Evolutionary conservation across 2,329 filamentous ascomycete genomes (phyloP).

Genomic region (Didymella sp.): DNA sequence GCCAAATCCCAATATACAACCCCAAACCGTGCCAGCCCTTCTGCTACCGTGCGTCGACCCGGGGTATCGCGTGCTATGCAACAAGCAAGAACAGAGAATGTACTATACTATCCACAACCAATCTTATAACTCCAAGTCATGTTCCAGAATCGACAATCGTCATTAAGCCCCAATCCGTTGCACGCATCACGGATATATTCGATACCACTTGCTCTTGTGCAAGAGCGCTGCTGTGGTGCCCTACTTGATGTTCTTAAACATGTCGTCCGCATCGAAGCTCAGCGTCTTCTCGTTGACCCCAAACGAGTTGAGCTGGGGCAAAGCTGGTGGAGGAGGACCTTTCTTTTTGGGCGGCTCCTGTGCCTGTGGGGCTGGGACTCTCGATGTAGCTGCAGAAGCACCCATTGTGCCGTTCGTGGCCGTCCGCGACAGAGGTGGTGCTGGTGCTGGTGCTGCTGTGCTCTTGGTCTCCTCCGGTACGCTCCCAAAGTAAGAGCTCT

Average conservation of each 20-base stretch:
- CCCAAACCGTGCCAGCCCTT: constrained; percentile 26
- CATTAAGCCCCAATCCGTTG: constrained; percentile 42
- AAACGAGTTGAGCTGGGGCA: constrained; percentile 49
- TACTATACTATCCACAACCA: constrained; percentile 24
- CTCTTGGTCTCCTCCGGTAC: constrained; percentile 45
- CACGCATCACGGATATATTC: constrained; percentile 36
- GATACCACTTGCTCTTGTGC: neutral
- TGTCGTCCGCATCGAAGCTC: constrained; percentile 46
- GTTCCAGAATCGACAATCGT: constrained; percentile 37
- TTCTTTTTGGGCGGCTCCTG: constrained; percentile 34
- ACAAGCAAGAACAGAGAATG: constrained; percentile 43
- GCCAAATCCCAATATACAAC: constrained; percentile 20
- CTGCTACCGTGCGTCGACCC: constrained; percentile 40
- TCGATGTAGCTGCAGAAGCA: constrained; percentile 13
- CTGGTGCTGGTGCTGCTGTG: constrained; percentile 10
- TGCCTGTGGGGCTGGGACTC: neutral
- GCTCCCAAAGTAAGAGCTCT: constrained; percentile 39
- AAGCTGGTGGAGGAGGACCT: constrained; percentile 50
- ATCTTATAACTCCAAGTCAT: constrained; percentile 39
- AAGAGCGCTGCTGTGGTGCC: neutral
- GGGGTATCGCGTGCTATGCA: constrained; percentile 47
- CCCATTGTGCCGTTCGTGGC: constrained; percentile 30
- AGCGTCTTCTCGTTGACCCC: constrained; percentile 45
- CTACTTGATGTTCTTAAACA: constrained; percentile 52
- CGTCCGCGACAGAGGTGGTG: constrained; percentile 7